These are phyloP conservation scores for Diaporthe eres DNA, from an alignment of 2,329 filamentous ascomycete species.

Conservation along the genomic window DNA sequence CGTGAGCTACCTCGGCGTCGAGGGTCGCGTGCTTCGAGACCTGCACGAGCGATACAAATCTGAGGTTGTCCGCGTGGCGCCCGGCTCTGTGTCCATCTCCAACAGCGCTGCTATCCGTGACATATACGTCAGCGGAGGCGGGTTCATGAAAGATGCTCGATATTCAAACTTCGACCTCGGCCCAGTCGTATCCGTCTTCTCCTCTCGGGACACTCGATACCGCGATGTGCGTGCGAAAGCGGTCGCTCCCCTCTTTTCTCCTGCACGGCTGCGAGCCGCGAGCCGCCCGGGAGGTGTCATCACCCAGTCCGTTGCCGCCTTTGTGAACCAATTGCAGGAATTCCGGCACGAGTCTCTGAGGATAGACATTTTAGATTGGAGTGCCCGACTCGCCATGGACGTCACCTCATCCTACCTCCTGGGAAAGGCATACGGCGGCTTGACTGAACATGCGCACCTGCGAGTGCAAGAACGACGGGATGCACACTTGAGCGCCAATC, in stretches of 20 bases:
- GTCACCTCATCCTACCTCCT: background rate
- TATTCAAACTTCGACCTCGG: background rate
- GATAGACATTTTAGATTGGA: background rate
- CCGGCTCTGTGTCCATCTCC: background rate
- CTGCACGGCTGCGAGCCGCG: background rate
- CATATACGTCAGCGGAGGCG: background rate
- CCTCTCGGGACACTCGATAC: background rate
- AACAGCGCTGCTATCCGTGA: background rate
- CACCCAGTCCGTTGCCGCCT: background rate
- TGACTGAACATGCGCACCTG: background rate
- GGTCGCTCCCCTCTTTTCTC: background rate
- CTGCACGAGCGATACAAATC: background rate
- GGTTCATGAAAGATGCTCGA: background rate
- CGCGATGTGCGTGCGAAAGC: background rate
- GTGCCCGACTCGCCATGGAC: background rate
- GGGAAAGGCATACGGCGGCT: background rate
- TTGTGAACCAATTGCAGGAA: background rate
- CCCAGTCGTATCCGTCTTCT: background rate
- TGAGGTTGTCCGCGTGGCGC: background rate
- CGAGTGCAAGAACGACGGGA: background rate
- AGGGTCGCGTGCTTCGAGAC: constrained; percentile 39
- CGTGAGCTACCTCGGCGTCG: constrained; percentile 40
- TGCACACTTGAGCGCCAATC: background rate
- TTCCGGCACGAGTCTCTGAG: background rate
- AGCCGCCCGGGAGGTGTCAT: background rate